Base-by-base conservation (phyloP, 352 stramenopile genomes). In the Phytopythium kandeliae region DNA sequence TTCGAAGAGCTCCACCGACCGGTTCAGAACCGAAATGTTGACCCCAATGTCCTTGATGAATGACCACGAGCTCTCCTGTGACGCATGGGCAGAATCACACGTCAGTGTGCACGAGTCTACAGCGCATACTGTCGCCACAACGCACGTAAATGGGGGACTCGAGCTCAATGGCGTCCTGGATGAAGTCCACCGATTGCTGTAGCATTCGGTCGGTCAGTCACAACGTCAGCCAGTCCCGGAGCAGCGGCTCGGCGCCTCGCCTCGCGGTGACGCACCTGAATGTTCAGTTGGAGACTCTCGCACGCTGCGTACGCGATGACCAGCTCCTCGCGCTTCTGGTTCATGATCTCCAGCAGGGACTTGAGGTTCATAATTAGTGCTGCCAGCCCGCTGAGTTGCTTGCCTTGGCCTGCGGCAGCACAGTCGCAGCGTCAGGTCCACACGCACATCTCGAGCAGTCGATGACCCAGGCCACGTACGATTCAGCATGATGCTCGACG, bases 401-500 rank as follows among this genome's bases (percentile, higher is more conserved):
- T 79, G 57, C 73, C 88, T 68, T 95, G 84, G 25, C 80, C 84
- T 94, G 59, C 24, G 22, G 13, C 19, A 42, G 35, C 35, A 50
- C 17, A 47, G 2, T 30, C 42, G 41, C 28, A 49, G 49, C 25
- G 22, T 37, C 15, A 57, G 34, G n/a, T 31, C 28, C 28, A 31
- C 28, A 10, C 4, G 4, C 28, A 31, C 28, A 9, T 4, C 28
- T 10, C 4, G 28, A 31, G 28, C 28, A 31, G 28, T 31, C 28
- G 28, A 38, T 9, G 28, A 38, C 5, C 11, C 50, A 21, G 53
- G 16, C 19, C 28, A 84, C 75, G 51, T 84, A 94, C 84, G 83
- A 53, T 71, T 89, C 11, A 95, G 67, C 66, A 95, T 87, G 54
- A 95, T 89, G 37, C 76, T 79, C n/a, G 81, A 95, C 21, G 81